Conservation (phyloP, 2,329 filamentous ascomycete species). For the Aureobasidium musti region DNA sequence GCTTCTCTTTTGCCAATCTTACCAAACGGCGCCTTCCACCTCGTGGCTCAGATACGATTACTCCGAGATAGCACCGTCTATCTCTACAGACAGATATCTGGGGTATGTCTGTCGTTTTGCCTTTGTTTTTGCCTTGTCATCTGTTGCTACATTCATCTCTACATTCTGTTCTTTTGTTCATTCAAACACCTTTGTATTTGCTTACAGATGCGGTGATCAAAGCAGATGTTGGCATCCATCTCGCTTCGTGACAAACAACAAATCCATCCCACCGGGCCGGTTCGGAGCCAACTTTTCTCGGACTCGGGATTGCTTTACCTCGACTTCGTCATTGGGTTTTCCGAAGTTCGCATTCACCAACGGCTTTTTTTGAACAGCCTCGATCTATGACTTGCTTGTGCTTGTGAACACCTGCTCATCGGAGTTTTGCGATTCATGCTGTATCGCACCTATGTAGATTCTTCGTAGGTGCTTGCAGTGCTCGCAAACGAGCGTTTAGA, state of each 20-base stretch:
- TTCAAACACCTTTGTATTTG: too few relatives aligned
- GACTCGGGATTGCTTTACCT: not conserved
- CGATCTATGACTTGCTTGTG: too few relatives aligned
- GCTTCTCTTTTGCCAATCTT: constrained; percentile 9
- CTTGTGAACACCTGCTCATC: not conserved
- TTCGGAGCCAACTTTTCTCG: constrained; percentile 11
- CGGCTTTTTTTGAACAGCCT: too few relatives aligned
- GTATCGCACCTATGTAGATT: too few relatives aligned
- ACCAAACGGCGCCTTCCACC: constrained; percentile 5
- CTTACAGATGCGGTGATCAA: not conserved
- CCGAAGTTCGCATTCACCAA: not conserved
- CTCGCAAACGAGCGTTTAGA: too few relatives aligned
- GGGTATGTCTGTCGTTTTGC: not conserved
- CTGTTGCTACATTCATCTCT: not conserved
- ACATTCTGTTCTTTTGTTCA: not conserved
- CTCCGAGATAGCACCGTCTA: constrained; percentile 24
- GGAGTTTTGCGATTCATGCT: too few relatives aligned
- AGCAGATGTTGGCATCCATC: not conserved
- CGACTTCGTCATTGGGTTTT: constrained; percentile 17
- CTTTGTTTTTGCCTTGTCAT: not conserved
- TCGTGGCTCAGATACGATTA: not conserved
- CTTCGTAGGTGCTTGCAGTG: too few relatives aligned
- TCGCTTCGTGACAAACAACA: constrained; percentile 10
- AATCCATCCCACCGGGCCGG: constrained; percentile 2
- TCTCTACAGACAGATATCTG: not conserved